Percentiles rank a stretch among this genome's conserved stretches.
Conservation (phyloP, 2,329 filamentous ascomycete species). For the Epichloe sibirici region DNA sequence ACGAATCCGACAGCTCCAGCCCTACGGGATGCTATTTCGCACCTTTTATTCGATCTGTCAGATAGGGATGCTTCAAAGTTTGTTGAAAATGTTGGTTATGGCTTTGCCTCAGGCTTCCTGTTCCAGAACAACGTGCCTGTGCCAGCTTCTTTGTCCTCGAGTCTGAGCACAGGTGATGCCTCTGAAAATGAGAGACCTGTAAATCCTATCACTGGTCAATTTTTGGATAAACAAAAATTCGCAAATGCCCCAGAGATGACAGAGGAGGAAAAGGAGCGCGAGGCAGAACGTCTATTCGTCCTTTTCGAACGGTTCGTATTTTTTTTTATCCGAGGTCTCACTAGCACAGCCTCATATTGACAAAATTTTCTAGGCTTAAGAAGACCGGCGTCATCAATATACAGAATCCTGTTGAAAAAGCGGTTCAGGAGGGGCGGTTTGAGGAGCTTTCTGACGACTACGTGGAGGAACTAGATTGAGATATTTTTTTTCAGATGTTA, state of each 20-base stretch:
- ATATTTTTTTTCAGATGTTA: background rate
- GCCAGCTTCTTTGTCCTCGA: conserved; percentile 51
- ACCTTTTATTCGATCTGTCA: conserved; percentile 78
- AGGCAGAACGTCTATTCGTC: conserved; percentile 82
- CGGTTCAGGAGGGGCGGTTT: conserved; percentile 56
- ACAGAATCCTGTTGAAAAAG: conserved; percentile 65
- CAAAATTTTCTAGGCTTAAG: conserved; percentile 37
- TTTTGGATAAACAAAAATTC: conserved; percentile 52
- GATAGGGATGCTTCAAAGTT: conserved; percentile 68
- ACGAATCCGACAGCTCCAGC: conserved; percentile 60
- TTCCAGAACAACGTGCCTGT: conserved; percentile 73
- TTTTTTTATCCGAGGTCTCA: conserved; percentile 8
- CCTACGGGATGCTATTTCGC: conserved; percentile 61
- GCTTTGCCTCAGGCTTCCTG: conserved; percentile 82
- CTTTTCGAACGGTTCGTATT: conserved; percentile 65
- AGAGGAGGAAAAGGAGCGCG: conserved; percentile 78
- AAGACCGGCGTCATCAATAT: conserved; percentile 65
- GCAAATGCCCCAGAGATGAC: conserved; percentile 64
- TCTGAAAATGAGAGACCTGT: conserved; percentile 31
- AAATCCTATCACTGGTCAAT: conserved; percentile 83
- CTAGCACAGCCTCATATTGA: background rate
- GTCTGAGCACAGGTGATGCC: conserved; percentile 18
- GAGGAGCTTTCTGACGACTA: conserved; percentile 52
- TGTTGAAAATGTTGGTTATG: conserved; percentile 87
- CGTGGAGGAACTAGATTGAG: conserved; percentile 30